phyloP scores from a whole-genome alignment of 2,329 filamentous ascomycete species.

The Pseudomassariella vexata region DNA sequence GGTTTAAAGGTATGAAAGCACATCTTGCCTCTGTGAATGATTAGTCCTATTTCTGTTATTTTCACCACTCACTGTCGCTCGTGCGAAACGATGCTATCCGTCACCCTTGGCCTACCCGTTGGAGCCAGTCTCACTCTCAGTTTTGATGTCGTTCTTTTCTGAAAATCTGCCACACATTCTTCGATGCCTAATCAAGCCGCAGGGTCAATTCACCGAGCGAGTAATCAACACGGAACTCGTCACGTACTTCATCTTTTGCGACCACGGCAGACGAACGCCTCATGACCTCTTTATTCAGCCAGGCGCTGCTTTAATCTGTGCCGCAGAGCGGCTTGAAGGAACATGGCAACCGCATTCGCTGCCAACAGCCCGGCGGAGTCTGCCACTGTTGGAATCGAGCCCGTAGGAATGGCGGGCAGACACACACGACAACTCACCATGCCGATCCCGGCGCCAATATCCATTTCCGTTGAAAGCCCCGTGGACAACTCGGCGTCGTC shows the following conservation, averaged over 20 bases:
- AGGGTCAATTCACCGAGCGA: too few relatives aligned
- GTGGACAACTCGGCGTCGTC: conserved; percentile 15
- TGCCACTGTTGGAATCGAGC: conserved; percentile 1
- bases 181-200: too few relatives aligned
- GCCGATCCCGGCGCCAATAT: conserved; percentile 20
- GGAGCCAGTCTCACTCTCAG: background rate
- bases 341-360: conserved; percentile 27
- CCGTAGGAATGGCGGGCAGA: conserved; percentile 12
- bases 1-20: too few relatives aligned
- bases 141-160: conserved; percentile 2
- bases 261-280: conserved; percentile 12
- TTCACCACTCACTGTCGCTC: conserved; percentile 3
- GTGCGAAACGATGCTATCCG: too few relatives aligned
- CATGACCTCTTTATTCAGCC: conserved; percentile 20
- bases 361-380: conserved; percentile 28
- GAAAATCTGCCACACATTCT: conserved; percentile 2
- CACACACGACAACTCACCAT: conserved; percentile 16
- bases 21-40: too few relatives aligned
- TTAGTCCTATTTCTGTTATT: too few relatives aligned
- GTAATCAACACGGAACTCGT: too few relatives aligned
- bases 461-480: conserved; percentile 14
- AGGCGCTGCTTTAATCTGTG: conserved; percentile 20
- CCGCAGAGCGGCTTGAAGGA: conserved; percentile 26
- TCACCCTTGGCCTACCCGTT: background rate
- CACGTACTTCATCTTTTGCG: conserved; percentile 7